These are phyloP conservation scores for Cystobasidiaceae sp. DNA, from an alignment of 1,284 basidiomycete genomes.

Conservation along the genomic window DNA sequence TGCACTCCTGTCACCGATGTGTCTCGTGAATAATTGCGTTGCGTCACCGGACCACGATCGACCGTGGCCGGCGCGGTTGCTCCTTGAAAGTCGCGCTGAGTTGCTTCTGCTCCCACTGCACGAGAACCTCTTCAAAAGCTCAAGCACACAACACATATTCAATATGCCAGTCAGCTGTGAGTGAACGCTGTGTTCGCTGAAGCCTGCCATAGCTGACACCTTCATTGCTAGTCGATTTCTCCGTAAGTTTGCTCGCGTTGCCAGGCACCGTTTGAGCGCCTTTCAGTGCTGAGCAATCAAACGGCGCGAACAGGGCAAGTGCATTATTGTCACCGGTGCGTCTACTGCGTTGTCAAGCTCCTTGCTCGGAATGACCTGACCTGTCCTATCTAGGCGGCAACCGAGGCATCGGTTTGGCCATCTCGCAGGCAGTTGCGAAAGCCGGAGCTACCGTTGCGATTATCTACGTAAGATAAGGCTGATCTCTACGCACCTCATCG, in stretches of 20 bases:
- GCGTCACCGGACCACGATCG: too few relatives aligned
- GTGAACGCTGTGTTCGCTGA: too few relatives aligned
- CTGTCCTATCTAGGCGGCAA: conserved; percentile 48
- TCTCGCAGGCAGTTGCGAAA: conserved; percentile 51
- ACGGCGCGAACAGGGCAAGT: neutral
- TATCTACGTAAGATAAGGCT: conserved; percentile 50
- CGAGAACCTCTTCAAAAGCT: too few relatives aligned
- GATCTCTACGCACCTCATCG: too few relatives aligned
- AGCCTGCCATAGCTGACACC: too few relatives aligned
- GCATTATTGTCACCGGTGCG: conserved; percentile 23
- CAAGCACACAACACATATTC: too few relatives aligned
- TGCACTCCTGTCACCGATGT: too few relatives aligned
- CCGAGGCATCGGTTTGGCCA: conserved; percentile 53
- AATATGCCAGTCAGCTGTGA: too few relatives aligned
- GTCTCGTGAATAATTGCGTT: too few relatives aligned
- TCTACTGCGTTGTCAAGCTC: neutral
- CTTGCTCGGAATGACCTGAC: neutral
- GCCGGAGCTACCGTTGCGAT: conserved; percentile 48
- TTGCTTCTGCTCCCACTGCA: too few relatives aligned
- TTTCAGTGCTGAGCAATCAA: neutral
- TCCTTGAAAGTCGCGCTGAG: too few relatives aligned
- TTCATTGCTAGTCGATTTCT: conserved; percentile 23
- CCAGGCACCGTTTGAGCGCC: neutral
- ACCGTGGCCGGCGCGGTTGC: too few relatives aligned
- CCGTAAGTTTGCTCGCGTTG: neutral